Base-by-base conservation (phyloP, 805 yeast species). In the Cyberlindnera maclurae region DNA sequence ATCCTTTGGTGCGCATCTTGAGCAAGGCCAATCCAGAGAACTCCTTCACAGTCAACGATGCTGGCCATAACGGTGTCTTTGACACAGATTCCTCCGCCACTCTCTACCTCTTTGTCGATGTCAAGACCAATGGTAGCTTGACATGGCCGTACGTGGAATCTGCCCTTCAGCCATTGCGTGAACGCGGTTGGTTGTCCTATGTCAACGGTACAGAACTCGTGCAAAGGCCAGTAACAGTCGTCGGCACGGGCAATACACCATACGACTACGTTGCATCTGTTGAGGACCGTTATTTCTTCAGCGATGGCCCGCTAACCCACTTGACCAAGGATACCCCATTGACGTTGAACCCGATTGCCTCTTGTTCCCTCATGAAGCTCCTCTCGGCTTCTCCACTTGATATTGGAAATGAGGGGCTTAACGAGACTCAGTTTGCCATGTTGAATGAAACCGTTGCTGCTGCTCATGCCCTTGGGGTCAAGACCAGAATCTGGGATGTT, bases 231-330 rank as follows among this genome's bases (percentile, higher is more conserved):
- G 45, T 83, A 12, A 72, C 83, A 1, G 65, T 82, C 10, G 69
- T 83, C 15, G 73, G 81, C 26, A 83, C 90, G 0, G 93, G 93
- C 4, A 73, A 80, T 50, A 68, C 77, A 15, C 88, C 89, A 2
- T 51, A 56, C 33, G 72, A 63, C 15, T 52, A 28, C 15, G 45
- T 56, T 15, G 58, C 64, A 15, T 17, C 49, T 10, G 51, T 26
- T 49, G 65, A 34, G 64, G 67, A 57, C 49, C 67, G 59, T 36
- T 45, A 50, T 15, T 47, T 43, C 35, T 79, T 76, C 47, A 59
- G 63, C 29, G 85, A 79, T 54, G 81, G 74, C 4, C 76, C 79
- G 3, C 60, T 78, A 36, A 16, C 26, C 3, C 29, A 30, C 5
- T 41, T 53, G 38, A 45, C 39, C 24, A 55, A 46, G 3, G 41